Percentiles rank a stretch among this genome's conserved stretches.
Conservation (phyloP, 805 yeast species). For the Starmerella kuoi region DNA sequence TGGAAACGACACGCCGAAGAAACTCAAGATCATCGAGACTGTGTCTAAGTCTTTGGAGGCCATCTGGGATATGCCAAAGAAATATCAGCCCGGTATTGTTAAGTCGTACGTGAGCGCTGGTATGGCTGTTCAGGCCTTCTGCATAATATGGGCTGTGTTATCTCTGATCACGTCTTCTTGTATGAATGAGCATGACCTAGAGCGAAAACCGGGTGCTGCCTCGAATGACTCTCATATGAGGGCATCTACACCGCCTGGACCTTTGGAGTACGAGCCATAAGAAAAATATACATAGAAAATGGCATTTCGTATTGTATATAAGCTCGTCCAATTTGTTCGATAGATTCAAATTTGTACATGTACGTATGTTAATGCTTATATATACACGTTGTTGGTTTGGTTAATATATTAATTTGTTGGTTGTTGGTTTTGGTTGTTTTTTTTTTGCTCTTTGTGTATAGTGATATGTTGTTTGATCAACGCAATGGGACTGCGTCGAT, state of each 20-base stretch:
- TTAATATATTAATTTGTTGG: too few species aligned
- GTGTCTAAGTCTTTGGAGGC: slow-evolving; percentile 45
- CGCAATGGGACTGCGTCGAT: slow-evolving; percentile 74
- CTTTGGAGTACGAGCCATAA: slow-evolving; percentile 5
- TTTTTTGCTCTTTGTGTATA: too few species aligned
- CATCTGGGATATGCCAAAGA: slow-evolving; percentile 36
- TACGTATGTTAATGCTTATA: too few species aligned
- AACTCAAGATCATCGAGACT: slow-evolving; percentile 27
- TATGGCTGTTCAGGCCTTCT: slow-evolving; percentile 38
- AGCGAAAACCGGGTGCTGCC: slow-evolving; percentile 4
- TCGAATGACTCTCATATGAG: background rate
- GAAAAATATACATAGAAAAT: background rate
- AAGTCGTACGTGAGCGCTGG: slow-evolving; percentile 40
- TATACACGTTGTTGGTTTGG: too few species aligned
- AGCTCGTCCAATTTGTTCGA: too few species aligned
- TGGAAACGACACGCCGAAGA: slow-evolving; percentile 29
- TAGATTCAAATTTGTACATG: too few species aligned
- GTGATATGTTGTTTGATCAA: background rate
- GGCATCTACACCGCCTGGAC: slow-evolving; percentile 18
- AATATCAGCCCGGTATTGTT: slow-evolving; percentile 33
- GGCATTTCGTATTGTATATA: background rate
- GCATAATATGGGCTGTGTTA: slow-evolving; percentile 33
- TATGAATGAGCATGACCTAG: slow-evolving; percentile 40
- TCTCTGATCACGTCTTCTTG: slow-evolving; percentile 35
- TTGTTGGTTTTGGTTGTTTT: too few species aligned